A percentile compares a stretch with the other conserved stretches of the same genome.
Conservation (phyloP, 1,139 yeast genomes). For the Geotrichum bryndzae region DNA sequence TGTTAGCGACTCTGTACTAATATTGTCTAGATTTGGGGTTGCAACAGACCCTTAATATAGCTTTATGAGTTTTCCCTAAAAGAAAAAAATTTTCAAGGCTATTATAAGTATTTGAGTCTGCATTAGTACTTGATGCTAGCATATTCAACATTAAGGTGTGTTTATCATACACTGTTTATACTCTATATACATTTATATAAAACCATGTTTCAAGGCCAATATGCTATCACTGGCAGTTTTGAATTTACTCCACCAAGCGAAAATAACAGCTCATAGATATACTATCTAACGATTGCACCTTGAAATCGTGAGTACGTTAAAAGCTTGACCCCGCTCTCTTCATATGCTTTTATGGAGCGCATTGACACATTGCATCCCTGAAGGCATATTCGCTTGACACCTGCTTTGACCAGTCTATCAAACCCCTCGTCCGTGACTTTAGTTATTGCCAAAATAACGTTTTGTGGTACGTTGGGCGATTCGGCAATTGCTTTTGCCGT, state of each 20-base stretch:
- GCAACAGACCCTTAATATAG: too few relatives aligned
- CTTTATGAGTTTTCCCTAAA: too few relatives aligned
- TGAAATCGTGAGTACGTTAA: constrained; percentile 4
- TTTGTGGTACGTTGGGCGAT: constrained; percentile 1
- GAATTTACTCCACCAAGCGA: background rate
- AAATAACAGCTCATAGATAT: background rate
- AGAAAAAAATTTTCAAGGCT: too few relatives aligned
- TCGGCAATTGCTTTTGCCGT: constrained; percentile 13
- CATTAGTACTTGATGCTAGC: too few relatives aligned
- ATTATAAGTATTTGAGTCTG: too few relatives aligned
- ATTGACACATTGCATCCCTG: constrained; percentile 8
- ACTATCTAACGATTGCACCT: background rate
- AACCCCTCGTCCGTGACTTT: constrained; percentile 9
- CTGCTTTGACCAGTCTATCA: constrained; percentile 8
- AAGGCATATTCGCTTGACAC: constrained; percentile 11
- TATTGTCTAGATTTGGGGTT: too few relatives aligned
- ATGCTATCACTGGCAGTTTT: background rate
- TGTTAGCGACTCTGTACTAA: too few relatives aligned
- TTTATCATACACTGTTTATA: too few relatives aligned
- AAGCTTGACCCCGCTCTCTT: background rate
- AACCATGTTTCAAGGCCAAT: too few relatives aligned
- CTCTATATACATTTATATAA: too few relatives aligned
- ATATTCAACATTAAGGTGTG: too few relatives aligned
- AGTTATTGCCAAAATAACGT: constrained; percentile 11
- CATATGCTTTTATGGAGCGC: background rate